Evolutionary conservation across 257 asterid genomes (phyloP).

Genomic region (Solanum habrochaites): DNA sequence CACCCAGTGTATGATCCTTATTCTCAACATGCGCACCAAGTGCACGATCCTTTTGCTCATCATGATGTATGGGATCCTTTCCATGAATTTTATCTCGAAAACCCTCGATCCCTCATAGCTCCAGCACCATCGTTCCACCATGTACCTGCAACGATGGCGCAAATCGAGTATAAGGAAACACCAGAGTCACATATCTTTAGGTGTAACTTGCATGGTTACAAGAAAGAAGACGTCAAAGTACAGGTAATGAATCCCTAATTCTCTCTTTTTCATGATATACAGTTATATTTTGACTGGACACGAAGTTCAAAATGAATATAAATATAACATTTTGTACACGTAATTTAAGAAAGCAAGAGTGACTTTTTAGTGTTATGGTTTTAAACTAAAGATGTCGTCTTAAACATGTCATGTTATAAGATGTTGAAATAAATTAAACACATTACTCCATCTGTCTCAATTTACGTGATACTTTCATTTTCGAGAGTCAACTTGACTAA

Average conservation of each 20-base stretch:
- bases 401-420: background rate
- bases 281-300: background rate
- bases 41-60: conserved; percentile 2
- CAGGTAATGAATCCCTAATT: conserved; percentile 10
- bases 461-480: background rate
- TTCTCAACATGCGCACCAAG: background rate
- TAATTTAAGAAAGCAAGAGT: background rate
- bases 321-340: background rate
- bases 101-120: background rate
- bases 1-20: background rate
- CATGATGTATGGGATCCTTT: conserved; percentile 7
- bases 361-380: background rate
- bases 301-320: background rate
- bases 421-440: background rate
- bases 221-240: conserved; percentile 31
- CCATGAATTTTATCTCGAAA: background rate
- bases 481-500: background rate
- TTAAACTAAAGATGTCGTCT: background rate
- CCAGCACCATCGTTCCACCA: background rate
- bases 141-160: background rate
- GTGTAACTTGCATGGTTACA: conserved; percentile 20
- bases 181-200: conserved; percentile 23
- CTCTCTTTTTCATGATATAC: background rate
- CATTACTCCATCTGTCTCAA: background rate
- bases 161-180: conserved; percentile 25